A percentile compares a stretch with the other conserved stretches of the same genome.
phyloP scores from a whole-genome alignment of 208 protist species.

The Trypanosoma cruzi region DNA sequence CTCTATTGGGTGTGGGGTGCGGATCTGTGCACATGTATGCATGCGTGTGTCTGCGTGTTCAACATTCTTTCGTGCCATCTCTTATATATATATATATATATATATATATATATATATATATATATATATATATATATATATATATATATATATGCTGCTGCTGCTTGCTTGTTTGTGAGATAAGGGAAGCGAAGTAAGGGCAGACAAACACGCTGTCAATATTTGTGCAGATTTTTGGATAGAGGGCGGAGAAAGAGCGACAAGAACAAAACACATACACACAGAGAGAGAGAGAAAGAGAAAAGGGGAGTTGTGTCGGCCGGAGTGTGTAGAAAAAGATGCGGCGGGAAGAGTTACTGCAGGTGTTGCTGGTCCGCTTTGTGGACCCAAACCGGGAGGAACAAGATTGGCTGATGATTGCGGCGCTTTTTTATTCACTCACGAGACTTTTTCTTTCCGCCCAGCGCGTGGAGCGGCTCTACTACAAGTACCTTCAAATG shows the following conservation, averaged over 20 bases:
- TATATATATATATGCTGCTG: background rate
- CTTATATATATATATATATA: background rate
- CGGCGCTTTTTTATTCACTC: slow-evolving; percentile 35
- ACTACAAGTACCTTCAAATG: slow-evolving; percentile 25
- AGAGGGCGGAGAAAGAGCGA: background rate
- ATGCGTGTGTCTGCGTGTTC: background rate
- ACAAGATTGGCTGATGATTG: slow-evolving; percentile 31
- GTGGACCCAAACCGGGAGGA: slow-evolving; percentile 23
- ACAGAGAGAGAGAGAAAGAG: background rate
- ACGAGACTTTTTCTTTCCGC: slow-evolving; percentile 26
- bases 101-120: background rate
- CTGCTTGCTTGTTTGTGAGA: background rate
- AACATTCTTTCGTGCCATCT: background rate
- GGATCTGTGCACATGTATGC: background rate
- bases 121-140: background rate
- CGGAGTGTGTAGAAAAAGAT: background rate
- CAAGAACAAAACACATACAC: background rate
- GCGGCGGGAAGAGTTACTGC: slow-evolving; percentile 11
- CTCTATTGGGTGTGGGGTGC: background rate
- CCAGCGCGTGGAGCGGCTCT: slow-evolving; percentile 32
- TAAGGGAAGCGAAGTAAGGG: background rate
- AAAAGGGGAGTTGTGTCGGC: background rate
- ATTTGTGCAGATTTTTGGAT: background rate
- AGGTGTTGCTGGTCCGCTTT: slow-evolving; percentile 22
- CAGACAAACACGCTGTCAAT: background rate